These are phyloP conservation scores for Mortierella sp. DNA, from an alignment of 371 early-diverging fungal species.

Conservation along the genomic window DNA sequence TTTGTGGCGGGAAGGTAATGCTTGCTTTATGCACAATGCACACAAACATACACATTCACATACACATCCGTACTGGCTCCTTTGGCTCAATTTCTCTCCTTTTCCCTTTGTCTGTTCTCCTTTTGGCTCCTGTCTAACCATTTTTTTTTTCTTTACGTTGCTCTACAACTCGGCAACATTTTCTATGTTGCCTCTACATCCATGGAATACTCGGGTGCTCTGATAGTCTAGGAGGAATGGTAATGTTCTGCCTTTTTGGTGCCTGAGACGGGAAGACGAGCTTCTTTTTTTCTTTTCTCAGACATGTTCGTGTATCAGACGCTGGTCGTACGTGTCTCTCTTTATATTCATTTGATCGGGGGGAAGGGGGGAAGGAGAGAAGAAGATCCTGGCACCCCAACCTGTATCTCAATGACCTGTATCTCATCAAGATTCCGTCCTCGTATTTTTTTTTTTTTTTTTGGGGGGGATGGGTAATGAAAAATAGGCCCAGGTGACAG, in stretches of 20 bases:
- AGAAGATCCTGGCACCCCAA: too few species aligned
- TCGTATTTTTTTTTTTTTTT: background rate
- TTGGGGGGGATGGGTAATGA: background rate
- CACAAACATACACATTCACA: too few species aligned
- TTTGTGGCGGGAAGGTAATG: conserved; percentile 68
- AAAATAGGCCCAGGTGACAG: conserved; percentile 62
- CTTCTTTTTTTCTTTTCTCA: background rate
- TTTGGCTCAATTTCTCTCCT: background rate
- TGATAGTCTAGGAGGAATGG: conserved; percentile 31
- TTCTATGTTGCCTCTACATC: too few species aligned
- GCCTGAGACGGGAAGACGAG: background rate
- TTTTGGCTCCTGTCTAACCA: background rate
- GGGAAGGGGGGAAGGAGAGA: too few species aligned
- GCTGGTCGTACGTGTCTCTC: too few species aligned
- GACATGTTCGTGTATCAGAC: too few species aligned
- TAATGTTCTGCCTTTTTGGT: conserved; percentile 13
- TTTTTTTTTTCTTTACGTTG: background rate
- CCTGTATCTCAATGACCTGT: too few species aligned
- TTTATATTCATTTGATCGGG: too few species aligned
- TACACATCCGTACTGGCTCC: background rate
- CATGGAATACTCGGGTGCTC: too few species aligned
- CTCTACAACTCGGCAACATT: too few species aligned
- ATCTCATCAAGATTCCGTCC: background rate
- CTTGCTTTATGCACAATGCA: too few species aligned
- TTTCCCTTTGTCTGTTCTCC: background rate